These are phyloP conservation scores for Rhodotorula diobovata DNA, from an alignment of 768 basidiomycete species.

Conservation along the genomic window DNA sequence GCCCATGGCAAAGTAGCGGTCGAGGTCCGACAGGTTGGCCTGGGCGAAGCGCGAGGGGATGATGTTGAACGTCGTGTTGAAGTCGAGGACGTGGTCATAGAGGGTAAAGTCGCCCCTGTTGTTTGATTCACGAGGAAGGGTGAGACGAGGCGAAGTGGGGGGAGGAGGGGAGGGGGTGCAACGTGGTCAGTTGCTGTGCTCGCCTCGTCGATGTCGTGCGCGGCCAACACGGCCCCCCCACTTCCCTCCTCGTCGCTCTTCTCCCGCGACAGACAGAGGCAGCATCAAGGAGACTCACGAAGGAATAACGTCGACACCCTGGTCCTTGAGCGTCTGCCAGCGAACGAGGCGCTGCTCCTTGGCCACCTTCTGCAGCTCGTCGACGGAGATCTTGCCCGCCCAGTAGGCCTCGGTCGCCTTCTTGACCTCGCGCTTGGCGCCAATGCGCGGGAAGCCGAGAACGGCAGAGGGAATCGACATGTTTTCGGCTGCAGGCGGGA, in stretches of 20 bases:
- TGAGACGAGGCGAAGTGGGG: too few species aligned
- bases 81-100: slow-evolving; percentile 97
- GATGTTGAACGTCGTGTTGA: slow-evolving; percentile 91
- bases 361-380: slow-evolving; percentile 80
- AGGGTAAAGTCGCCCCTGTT: slow-evolving; percentile 93
- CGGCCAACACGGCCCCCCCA: background rate
- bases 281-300: slow-evolving; percentile 57
- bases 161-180: slow-evolving; percentile 23
- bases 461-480: slow-evolving; percentile 58
- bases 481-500: background rate
- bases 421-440: slow-evolving; percentile 57
- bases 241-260: background rate
- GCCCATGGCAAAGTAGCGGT: slow-evolving; percentile 98
- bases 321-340: slow-evolving; percentile 79
- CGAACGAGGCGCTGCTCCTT: slow-evolving; percentile 79
- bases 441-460: slow-evolving; percentile 89
- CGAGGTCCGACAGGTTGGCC: slow-evolving; percentile 77
- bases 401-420: slow-evolving; percentile 95
- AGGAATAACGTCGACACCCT: slow-evolving; percentile 83
- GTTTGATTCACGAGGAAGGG: slow-evolving; percentile 36
- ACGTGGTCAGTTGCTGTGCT: background rate
- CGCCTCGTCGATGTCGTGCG: background rate
- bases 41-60: slow-evolving; percentile 90
- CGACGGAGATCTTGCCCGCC: slow-evolving; percentile 82
- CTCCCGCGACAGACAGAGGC: background rate